Evolutionary conservation across 2,329 filamentous ascomycete species (phyloP), one percentile per base, ranked within the genome.

Genomic region (Aspergillus quadricinctus): DNA sequence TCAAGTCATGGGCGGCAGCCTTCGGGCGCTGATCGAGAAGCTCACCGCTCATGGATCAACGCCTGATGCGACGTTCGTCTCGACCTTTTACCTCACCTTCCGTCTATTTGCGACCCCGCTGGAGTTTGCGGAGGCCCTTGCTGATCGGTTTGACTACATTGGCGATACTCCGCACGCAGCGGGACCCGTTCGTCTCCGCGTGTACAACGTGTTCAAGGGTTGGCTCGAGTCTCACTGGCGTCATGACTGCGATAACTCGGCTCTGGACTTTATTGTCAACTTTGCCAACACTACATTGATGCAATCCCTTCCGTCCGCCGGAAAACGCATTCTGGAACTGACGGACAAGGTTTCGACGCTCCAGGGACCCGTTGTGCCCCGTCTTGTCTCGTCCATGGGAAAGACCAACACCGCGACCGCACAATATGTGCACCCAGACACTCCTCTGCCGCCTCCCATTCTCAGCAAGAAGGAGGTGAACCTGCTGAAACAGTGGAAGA

Each of bases 151-250:
- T 72, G 90, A 97, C 57, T 96, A 97, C 65, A 88, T 96, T 40
- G 88, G 85, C 11, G 88, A 94, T 57, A 89, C 87, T 49, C 84
- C 86, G 23, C 83, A 86, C 57, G 83, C 92, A 60, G 87, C 92
- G 23, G 83, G 81, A 2, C 90, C 93, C 0, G 93, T 97, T 23
- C 87, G 92, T 51, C 79, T 99, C 49, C 86, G 94, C 52, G 91
- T 97, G 1, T 97, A 95, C 78, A 97, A 99, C 70, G 88, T 92
- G 55, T 91, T 99, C 81, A 99, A 99, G 75, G 89, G 90, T 45
- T 99, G 94, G 94, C 79, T 99, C 21, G 94, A 97, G 76, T 94
- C 89, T 6, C 92, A 99, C 74, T 99, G 94, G 93, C 86, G 89
- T 49, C 85, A 90, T 61, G 85, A 91, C 57, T 86, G 87, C 10